Conservation (phyloP, 225 moss, liverwort and hornwort genomes). For the Polytrichum commune region DNA sequence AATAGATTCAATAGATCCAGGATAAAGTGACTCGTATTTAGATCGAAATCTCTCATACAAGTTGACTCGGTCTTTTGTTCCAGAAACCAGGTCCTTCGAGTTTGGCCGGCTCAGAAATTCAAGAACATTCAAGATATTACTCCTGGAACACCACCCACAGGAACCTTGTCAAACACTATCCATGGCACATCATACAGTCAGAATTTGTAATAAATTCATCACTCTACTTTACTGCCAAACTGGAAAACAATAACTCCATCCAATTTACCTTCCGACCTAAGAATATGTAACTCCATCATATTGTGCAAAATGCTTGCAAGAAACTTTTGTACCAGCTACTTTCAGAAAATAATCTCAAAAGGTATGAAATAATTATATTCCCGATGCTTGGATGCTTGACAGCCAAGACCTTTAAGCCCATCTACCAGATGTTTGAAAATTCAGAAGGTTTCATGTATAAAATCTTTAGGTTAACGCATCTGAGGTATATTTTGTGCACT, state of each 20-base stretch:
- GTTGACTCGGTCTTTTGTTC: conserved; percentile 75
- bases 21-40: conserved; percentile 56
- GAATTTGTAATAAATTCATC: too few relatives aligned
- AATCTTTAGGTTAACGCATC: too few relatives aligned
- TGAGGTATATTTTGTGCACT: too few relatives aligned
- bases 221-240: too few relatives aligned
- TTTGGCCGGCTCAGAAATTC: conserved; percentile 91
- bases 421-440: background rate
- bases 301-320: background rate
- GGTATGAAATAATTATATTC: background rate
- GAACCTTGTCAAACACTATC: background rate
- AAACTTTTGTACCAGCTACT: background rate
- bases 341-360: background rate
- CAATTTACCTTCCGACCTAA: too few relatives aligned
- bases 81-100: conserved; percentile 82
- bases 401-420: background rate
- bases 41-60: conserved; percentile 64
- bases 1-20: conserved; percentile 52
- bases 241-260: too few relatives aligned
- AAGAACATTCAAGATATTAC: conserved; percentile 74
- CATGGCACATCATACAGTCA: too few relatives aligned
- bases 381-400: background rate
- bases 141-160: conserved; percentile 33
- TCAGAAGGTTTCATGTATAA: background rate
- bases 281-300: too few relatives aligned